phyloP scores from a whole-genome alignment of 768 basidiomycete species.

The Kwoniella bestiolae region DNA sequence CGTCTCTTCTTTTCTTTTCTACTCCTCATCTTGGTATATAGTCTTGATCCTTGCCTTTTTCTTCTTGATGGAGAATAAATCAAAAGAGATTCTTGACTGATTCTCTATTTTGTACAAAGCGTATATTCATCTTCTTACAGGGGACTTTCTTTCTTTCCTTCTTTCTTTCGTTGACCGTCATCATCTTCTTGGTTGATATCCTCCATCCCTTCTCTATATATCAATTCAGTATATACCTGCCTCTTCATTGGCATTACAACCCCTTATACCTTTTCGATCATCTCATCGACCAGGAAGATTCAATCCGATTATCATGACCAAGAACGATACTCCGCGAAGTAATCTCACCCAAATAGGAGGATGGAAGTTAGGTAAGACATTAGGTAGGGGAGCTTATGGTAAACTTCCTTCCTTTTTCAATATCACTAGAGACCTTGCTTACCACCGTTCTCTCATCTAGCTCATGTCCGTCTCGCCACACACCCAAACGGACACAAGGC shows the following conservation, averaged over 20 bases:
- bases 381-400: constrained; percentile 56
- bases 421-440: constrained; percentile 1
- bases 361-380: constrained; percentile 49
- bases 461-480: constrained; percentile 53
- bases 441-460: constrained; percentile 22
- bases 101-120: neutral
- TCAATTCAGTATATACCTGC: neutral
- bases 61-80: neutral
- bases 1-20: neutral
- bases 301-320: constrained; percentile 12
- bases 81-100: constrained; percentile 5
- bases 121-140: neutral
- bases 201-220: neutral
- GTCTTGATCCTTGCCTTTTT: neutral
- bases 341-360: constrained; percentile 44
- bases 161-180: too few relatives aligned
- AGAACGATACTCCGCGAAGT: constrained; percentile 45
- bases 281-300: neutral
- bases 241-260: constrained; percentile 1
- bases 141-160: too few relatives aligned
- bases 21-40: neutral
- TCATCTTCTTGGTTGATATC: neutral
- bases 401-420: constrained; percentile 9
- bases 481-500: constrained; percentile 44
- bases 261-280: constrained; percentile 4